Conservation (phyloP, 1,139 yeast species). For the Lodderomyces margitis region DNA sequence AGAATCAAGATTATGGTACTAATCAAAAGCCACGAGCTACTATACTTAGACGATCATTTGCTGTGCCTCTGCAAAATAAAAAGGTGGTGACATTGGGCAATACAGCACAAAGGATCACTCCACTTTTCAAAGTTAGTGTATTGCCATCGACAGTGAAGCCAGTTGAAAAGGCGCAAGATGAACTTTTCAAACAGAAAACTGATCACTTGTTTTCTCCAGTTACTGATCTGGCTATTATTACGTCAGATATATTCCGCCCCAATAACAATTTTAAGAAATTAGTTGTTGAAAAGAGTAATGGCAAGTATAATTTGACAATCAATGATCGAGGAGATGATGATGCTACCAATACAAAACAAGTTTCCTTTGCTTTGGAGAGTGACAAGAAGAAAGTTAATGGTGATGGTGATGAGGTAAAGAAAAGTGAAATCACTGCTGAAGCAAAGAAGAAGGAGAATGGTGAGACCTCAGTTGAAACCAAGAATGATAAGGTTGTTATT, state of each 20-base stretch:
- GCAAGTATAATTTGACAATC: slow-evolving; percentile 43
- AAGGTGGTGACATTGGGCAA: slow-evolving; percentile 59
- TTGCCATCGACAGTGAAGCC: slow-evolving; percentile 12
- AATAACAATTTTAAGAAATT: slow-evolving; percentile 56
- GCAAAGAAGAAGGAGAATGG: background rate
- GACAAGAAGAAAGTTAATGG: slow-evolving; percentile 11
- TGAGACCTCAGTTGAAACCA: slow-evolving; percentile 9
- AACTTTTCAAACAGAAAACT: slow-evolving; percentile 14
- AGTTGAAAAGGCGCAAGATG: slow-evolving; percentile 19
- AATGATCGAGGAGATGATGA: slow-evolving; percentile 34
- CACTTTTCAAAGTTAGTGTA: slow-evolving; percentile 34
- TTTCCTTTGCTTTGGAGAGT: slow-evolving; percentile 31
- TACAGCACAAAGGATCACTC: slow-evolving; percentile 58
- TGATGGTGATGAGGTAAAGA: slow-evolving; percentile 12
- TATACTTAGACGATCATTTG: slow-evolving; percentile 42
- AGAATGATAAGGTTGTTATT: background rate
- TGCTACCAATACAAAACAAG: slow-evolving; percentile 26
- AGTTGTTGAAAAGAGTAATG: slow-evolving; percentile 48
- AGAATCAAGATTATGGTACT: slow-evolving; percentile 4
- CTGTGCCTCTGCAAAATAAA: slow-evolving; percentile 21
- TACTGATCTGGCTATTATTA: slow-evolving; percentile 65
- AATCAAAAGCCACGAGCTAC: slow-evolving; percentile 47
- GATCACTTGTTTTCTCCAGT: slow-evolving; percentile 26
- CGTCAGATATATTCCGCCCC: slow-evolving; percentile 74
- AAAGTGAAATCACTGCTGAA: slow-evolving; percentile 18